phyloP scores from a whole-genome alignment of 164 flowering plant genomes.

The Hamamelis virginiana region DNA sequence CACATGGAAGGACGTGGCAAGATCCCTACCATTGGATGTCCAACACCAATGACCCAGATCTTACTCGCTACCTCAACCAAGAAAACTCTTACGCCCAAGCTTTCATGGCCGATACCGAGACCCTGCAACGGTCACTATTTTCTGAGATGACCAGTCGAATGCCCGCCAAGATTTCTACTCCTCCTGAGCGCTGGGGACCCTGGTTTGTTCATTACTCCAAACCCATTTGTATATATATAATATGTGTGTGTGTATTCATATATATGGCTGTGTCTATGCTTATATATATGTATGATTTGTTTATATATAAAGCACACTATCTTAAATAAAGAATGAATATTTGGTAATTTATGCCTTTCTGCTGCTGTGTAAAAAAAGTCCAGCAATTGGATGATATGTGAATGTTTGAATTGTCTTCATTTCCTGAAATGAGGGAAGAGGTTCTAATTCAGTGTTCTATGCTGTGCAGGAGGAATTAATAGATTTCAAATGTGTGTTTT shows the following conservation, averaged over 20 bases:
- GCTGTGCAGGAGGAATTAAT: no score
- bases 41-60: constrained; percentile 68
- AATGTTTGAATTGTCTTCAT: no score
- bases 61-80: constrained; percentile 43
- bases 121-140: constrained; percentile 44
- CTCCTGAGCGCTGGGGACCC: constrained; percentile 87
- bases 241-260: neutral
- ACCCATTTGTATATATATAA: constrained; percentile 1
- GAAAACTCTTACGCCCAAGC: constrained; percentile 74
- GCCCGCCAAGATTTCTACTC: constrained; percentile 61
- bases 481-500: no score
- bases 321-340: no score
- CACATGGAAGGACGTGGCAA: constrained; percentile 63
- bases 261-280: neutral
- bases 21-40: constrained; percentile 95
- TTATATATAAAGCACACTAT: no score
- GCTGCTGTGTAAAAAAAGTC: no score
- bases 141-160: constrained; percentile 69
- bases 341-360: no score
- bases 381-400: no score
- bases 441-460: no score
- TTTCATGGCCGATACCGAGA: constrained; percentile 74
- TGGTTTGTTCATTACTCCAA: constrained; percentile 46
- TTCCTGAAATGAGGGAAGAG: no score
- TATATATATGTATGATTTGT: no score